Evolutionary conservation across 108 stramenopile species (phyloP), one percentile per base, ranked within the genome.

Genomic region (Discostella stelligeroides): DNA sequence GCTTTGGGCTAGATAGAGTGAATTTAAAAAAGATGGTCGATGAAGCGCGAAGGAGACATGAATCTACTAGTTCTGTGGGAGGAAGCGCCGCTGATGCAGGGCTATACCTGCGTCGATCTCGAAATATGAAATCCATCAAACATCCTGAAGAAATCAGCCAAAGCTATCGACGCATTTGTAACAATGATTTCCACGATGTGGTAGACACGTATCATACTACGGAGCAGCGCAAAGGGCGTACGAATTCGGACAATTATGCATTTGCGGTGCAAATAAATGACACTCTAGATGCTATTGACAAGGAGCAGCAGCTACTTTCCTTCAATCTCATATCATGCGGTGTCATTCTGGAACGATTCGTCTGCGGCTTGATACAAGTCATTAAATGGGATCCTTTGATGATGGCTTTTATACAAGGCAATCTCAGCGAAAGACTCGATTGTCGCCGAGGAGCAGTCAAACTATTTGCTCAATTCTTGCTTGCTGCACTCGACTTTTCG

Each of bases 191-290:
- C 42, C 29, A 47, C 12, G 83, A 63, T 45, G 75, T 84, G 21
- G 57, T 47, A 11, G 80, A 84, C 68, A 78, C 65, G 14, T 78
- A 84, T 41, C 76, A 84, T 37, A 78, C 72, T 56, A 65, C 76
- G 0, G 80, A 82, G 48, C 80, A 84, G 59, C 66, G 62, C 25
- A 29, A 24, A n/a, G 62, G 39, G 15, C 17, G 39, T 1, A 28
- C 25, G 0, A 66, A 47, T 14, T 47, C 61, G 1, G 83, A 77
- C 0, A 50, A 76, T 23, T 84, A 81, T 41, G 15, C 29, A 13
- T 51, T 71, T 56, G 70, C 75, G 11, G 80, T 81, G 6, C 70
- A 47, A 1, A 57, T 54, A 0, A 84, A 84, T 66, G 80, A 81
- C 42, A 81, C 79, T 12, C 54, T 84, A 1, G 83, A 81, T 41